Percentiles rank a stretch among this genome's conserved stretches.
Conservation (phyloP, 441 rosid genomes). For the Gossypium davidsonii region DNA sequence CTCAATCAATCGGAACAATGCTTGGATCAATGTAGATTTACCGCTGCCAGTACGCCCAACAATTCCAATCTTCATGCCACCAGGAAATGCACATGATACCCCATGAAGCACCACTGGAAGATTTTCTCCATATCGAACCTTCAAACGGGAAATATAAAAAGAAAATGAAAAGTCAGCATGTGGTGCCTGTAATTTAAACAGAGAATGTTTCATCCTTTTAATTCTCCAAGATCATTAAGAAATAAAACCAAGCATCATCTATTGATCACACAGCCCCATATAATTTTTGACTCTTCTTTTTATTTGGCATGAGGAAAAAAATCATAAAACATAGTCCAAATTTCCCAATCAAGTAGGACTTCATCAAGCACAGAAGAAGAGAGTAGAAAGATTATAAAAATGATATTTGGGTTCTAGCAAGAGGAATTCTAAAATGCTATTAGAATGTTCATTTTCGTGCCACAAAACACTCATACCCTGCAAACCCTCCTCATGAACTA, state of each 20-base stretch:
- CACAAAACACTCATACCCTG: neutral
- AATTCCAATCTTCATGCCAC: conserved; percentile 93
- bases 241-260: neutral
- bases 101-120: conserved; percentile 95
- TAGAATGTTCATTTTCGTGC: neutral
- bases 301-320: neutral
- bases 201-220: neutral
- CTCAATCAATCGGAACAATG: conserved; percentile 90
- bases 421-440: neutral
- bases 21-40: conserved; percentile 95
- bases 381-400: neutral
- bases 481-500: neutral
- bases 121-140: conserved; percentile 94
- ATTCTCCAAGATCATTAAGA: neutral
- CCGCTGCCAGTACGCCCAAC: conserved; percentile 99
- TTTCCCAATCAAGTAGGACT: neutral
- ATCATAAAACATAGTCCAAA: neutral
- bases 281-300: neutral
- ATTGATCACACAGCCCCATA: neutral
- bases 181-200: neutral
- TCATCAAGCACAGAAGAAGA: neutral
- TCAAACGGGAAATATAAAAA: conserved; percentile 16
- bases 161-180: conserved; percentile 2
- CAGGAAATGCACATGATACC: conserved; percentile 76
- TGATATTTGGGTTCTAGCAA: neutral